Evolutionary conservation across 73 alveolate species (phyloP), one percentile per base, ranked within the genome.

Genomic region (Paramecium tetraurelia): DNA sequence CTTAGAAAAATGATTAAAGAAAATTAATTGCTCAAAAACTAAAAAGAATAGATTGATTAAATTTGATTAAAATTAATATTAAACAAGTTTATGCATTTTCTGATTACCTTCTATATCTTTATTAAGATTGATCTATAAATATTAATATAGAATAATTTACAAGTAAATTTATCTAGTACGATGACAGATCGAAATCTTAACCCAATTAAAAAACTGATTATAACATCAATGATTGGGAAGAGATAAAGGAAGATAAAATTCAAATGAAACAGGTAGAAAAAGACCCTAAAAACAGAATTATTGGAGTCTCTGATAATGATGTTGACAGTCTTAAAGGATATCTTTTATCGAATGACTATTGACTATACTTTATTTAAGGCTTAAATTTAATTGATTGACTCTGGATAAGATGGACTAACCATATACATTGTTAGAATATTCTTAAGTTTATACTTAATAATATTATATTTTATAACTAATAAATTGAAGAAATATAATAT

Each of bases 251-350:
- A 48, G 90, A 80, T 41, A 46, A 80, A 63, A 44, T 80, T 4
- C 9, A 43, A 48, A 80, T 80, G 31, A 80, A 80, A 44, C 20
- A 80, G 24, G 33, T 80, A 8, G 90, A 80, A 20, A 31, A 43
- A 43, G 46, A 80, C 14, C 90, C 90, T n/a, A 76, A 80, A 80
- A 80, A 80, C 48, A 80, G 90, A 22, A 80, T 80, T 3, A 36
- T 80, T 44, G 72, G 90, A 5, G 75, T 41, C 4, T 44, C 70
- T 44, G 90, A 80, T 8, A 80, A 24, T 44, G 70, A 43, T 80
- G 33, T 63, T 80, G 70, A 80, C 20, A 58, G 12, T 36, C 59
- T 22, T 80, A 10, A 80, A 80, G 12, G 90, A 80, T 80, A 80
- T 80, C 5, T 80, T 80, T 22, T 41, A 44, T 11, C 90, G 76